Percentiles rank a stretch among this genome's conserved stretches.
Evolutionary conservation across 2,329 filamentous ascomycete species (phyloP).

Genomic region (Cercospora beticola): DNA sequence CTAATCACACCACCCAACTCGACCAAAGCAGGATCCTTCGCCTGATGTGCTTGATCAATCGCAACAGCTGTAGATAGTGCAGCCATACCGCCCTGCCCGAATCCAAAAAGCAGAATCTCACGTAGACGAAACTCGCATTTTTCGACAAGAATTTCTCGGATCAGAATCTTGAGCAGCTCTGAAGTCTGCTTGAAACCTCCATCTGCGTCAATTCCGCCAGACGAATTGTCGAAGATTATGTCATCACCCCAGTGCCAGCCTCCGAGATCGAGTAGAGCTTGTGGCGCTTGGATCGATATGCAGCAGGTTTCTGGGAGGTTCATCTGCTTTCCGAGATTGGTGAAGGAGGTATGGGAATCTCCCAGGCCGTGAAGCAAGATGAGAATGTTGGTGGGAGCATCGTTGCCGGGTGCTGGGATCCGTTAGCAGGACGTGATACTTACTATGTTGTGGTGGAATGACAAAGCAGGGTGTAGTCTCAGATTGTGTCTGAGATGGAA

Average conservation of each 20-base stretch:
- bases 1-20: constrained; percentile 61
- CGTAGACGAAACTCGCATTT: constrained; percentile 52
- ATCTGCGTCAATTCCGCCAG: constrained; percentile 55
- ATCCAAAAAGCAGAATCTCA: constrained; percentile 56
- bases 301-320: constrained; percentile 74
- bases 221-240: constrained; percentile 54
- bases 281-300: constrained; percentile 71
- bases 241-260: constrained; percentile 65
- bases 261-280: constrained; percentile 64
- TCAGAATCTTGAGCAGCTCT: constrained; percentile 46
- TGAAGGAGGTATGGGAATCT: constrained; percentile 69
- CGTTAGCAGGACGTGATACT: constrained; percentile 1
- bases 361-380: constrained; percentile 83
- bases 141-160: constrained; percentile 46
- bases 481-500: not conserved
- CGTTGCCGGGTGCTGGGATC: constrained; percentile 44
- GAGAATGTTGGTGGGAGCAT: constrained; percentile 70
- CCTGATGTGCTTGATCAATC: constrained; percentile 7
- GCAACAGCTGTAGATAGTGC: constrained; percentile 47
- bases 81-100: constrained; percentile 59
- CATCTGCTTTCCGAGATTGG: constrained; percentile 65
- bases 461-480: not conserved
- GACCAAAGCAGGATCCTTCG: constrained; percentile 17
- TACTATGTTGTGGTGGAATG: not conserved
- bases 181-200: constrained; percentile 51